phyloP scores from a whole-genome alignment of 441 rosid genomes.

The Jatropha multifida region DNA sequence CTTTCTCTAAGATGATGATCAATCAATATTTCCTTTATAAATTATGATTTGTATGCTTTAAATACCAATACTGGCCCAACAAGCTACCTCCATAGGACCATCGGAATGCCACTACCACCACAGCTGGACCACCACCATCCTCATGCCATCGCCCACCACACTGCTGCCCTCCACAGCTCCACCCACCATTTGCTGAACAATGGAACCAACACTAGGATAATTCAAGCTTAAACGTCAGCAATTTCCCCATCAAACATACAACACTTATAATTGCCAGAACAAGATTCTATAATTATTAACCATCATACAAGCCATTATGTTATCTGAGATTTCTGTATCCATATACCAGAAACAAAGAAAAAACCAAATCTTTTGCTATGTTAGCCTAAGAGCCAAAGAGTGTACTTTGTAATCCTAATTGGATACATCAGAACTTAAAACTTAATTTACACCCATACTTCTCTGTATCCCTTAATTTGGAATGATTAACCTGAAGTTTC shows the following conservation, averaged over 20 bases:
- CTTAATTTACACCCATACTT: not conserved
- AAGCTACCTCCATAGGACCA: not conserved
- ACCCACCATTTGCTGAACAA: not conserved
- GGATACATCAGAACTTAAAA: not conserved
- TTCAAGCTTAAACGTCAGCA: not conserved
- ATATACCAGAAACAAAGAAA: not conserved
- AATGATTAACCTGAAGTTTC: slow-evolving; percentile 21
- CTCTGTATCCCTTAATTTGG: slow-evolving; percentile 2
- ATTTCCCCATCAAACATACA: not conserved
- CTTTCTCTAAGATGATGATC: too few relatives aligned
- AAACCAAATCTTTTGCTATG: not conserved
- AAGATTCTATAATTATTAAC: not conserved
- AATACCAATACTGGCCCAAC: not conserved
- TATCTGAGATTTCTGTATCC: not conserved
- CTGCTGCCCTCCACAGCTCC: not conserved
- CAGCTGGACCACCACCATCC: not conserved
- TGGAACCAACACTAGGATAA: not conserved
- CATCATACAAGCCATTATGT: not conserved
- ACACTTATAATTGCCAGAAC: too few relatives aligned
- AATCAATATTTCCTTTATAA: too few relatives aligned
- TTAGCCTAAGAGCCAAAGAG: not conserved
- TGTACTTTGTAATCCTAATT: not conserved
- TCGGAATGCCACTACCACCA: not conserved
- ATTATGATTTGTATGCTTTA: too few relatives aligned
- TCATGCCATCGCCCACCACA: not conserved